phyloP scores from a whole-genome alignment of 129 eudicot genomes.

The Tagetes erecta region DNA sequence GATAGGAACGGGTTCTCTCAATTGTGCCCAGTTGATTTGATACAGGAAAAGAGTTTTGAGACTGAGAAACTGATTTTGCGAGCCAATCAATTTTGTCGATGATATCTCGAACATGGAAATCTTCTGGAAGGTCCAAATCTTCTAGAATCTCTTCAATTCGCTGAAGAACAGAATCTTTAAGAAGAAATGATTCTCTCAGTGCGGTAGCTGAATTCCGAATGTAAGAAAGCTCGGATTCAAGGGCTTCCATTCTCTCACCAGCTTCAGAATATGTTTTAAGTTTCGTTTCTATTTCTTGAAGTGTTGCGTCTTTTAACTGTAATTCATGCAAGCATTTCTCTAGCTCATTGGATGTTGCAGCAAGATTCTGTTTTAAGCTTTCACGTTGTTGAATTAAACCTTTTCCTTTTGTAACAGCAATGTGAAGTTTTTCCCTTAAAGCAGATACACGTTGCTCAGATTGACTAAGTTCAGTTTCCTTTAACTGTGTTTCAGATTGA shows the following conservation, averaged over 20 bases:
- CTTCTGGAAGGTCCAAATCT: conserved; percentile 88
- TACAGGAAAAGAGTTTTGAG: conserved; percentile 53
- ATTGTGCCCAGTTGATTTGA: conserved; percentile 60
- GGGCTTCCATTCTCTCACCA: conserved; percentile 98
- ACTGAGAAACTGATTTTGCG: conserved; percentile 67
- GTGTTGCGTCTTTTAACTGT: conserved; percentile 64
- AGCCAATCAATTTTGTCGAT: conserved; percentile 90
- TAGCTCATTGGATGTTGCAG: conserved; percentile 66
- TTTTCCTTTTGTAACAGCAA: conserved; percentile 97
- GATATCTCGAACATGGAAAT: conserved; percentile 72
- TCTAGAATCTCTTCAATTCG: conserved; percentile 89
- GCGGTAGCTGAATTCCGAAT: conserved; percentile 99
- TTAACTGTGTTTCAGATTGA: conserved; percentile 41
- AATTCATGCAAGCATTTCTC: conserved; percentile 78
- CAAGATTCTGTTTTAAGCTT: conserved; percentile 75
- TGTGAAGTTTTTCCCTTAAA: conserved; percentile 85
- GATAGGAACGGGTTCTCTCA: conserved; percentile 53
- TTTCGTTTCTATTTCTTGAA: conserved; percentile 73
- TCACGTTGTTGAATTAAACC: conserved; percentile 93
- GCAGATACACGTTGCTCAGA: conserved; percentile 86
- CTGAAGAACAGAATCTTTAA: conserved; percentile 90
- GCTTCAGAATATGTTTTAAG: conserved; percentile 84
- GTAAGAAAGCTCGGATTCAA: conserved; percentile 96
- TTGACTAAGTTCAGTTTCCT: conserved; percentile 73
- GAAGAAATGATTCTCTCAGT: conserved; percentile 83